A percentile compares a stretch with the other conserved stretches of the same genome.
Evolutionary conservation across 495 filamentous ascomycete species (phyloP).

Genomic region (Lophiostoma macrostomum): DNA sequence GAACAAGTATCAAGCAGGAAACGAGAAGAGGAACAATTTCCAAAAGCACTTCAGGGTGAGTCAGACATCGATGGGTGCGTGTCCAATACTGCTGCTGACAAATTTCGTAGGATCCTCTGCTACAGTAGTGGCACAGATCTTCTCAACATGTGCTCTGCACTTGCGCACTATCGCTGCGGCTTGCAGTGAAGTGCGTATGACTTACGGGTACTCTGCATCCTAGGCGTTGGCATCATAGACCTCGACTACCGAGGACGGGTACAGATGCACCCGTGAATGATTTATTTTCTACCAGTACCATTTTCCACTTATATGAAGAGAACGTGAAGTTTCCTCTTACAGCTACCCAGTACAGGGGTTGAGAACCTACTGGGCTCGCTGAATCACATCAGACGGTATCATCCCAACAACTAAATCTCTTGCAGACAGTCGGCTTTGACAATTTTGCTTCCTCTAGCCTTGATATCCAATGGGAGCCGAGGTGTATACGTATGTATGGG

Average conservation of each 20-base stretch:
- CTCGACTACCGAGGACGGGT: neutral
- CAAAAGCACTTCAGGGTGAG: constrained; percentile 72
- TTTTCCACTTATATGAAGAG: too few species aligned
- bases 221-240: constrained; percentile 19
- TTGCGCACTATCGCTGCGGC: neutral
- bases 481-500: too few species aligned
- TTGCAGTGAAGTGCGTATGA: neutral
- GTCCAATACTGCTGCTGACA: neutral
- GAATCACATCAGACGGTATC: too few species aligned
- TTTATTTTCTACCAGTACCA: too few species aligned
- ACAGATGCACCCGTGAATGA: too few species aligned
- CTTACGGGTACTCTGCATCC: neutral
- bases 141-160: neutral
- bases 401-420: too few species aligned
- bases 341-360: too few species aligned
- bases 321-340: too few species aligned
- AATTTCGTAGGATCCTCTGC: constrained; percentile 3
- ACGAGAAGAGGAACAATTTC: constrained; percentile 62
- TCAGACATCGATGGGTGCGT: neutral
- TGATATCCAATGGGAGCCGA: too few species aligned
- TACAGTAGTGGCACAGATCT: constrained; percentile 6
- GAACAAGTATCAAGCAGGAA: constrained; percentile 57
- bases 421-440: too few species aligned
- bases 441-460: too few species aligned
- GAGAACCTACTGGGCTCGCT: too few species aligned